Conservation (phyloP, 164 flowering plant genomes). For the Aristolochia contorta region DNA sequence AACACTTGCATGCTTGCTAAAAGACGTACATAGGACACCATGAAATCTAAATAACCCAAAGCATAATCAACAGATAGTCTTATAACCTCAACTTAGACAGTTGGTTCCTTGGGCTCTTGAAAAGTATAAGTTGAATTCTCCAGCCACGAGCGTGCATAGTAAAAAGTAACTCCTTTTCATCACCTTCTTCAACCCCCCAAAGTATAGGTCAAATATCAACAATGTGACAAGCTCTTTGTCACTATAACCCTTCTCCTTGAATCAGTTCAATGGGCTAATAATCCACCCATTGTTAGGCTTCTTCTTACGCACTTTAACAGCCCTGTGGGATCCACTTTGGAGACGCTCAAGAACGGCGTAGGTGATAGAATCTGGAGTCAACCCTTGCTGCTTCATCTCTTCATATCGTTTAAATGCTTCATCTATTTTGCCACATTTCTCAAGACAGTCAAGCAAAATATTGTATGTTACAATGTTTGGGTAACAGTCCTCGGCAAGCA, state of each 20-base stretch:
- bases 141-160: too few species aligned
- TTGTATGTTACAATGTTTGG: slow-evolving; percentile 94
- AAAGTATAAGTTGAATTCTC: too few species aligned
- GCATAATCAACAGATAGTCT: too few species aligned
- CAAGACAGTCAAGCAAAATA: slow-evolving; percentile 84
- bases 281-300: slow-evolving; percentile 89
- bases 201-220: neutral
- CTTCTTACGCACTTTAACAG: slow-evolving; percentile 47
- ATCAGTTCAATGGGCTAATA: slow-evolving; percentile 67
- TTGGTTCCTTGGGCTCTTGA: too few species aligned
- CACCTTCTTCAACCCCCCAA: neutral
- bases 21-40: too few species aligned
- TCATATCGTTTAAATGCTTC: slow-evolving; percentile 86
- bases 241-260: neutral
- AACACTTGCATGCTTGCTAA: too few species aligned
- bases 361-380: slow-evolving; percentile 86
- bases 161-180: neutral
- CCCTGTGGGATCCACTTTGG: slow-evolving; percentile 63
- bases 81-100: too few species aligned
- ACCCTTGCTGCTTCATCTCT: slow-evolving; percentile 72
- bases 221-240: too few species aligned
- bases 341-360: slow-evolving; percentile 67
- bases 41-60: too few species aligned
- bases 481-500: slow-evolving; percentile 63
- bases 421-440: slow-evolving; percentile 67